Evolutionary conservation across 352 stramenopile genomes (phyloP).

Genomic region (Pythium grandisporangium): DNA sequence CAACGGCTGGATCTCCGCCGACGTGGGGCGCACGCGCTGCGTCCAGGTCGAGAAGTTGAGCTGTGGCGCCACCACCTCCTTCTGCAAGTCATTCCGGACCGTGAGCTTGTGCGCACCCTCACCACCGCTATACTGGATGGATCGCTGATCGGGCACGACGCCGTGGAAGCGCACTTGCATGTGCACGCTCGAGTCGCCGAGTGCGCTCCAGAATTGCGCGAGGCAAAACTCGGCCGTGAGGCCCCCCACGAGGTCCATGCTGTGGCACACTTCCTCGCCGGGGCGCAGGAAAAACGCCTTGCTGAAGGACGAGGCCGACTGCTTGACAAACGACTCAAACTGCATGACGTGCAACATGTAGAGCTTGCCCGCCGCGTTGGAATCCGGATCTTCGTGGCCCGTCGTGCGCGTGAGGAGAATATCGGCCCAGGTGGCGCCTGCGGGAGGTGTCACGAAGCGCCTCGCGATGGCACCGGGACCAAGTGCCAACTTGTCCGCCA

Average conservation of each 20-base stretch:
- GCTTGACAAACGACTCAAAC: slow-evolving; percentile 80
- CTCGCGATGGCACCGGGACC: slow-evolving; percentile 61
- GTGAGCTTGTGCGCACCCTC: slow-evolving; percentile 69
- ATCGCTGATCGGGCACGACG: slow-evolving; percentile 55
- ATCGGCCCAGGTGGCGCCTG: slow-evolving; percentile 80
- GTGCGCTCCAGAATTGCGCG: slow-evolving; percentile 85
- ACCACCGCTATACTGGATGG: slow-evolving; percentile 51
- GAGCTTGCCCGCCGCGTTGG: slow-evolving; percentile 53
- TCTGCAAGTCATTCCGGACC: slow-evolving; percentile 58
- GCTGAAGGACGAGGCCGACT: slow-evolving; percentile 61
- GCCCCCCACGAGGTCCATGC: slow-evolving; percentile 60
- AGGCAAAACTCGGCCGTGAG: slow-evolving; percentile 86
- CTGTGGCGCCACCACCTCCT: slow-evolving; percentile 65
- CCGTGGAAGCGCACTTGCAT: slow-evolving; percentile 83
- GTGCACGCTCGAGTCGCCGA: slow-evolving; percentile 74
- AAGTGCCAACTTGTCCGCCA: slow-evolving; percentile 39
- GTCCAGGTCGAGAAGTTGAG: slow-evolving; percentile 80
- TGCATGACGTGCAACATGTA: slow-evolving; percentile 88
- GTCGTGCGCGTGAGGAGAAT: slow-evolving; percentile 55
- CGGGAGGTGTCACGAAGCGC: slow-evolving; percentile 74
- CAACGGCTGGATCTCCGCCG: slow-evolving; percentile 68
- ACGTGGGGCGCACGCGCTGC: slow-evolving; percentile 71
- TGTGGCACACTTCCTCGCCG: slow-evolving; percentile 54
- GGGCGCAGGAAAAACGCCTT: slow-evolving; percentile 63
- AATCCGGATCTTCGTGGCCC: slow-evolving; percentile 37